Evolutionary conservation across 176 grass and related monocot species (phyloP).

Genomic region (Rhynchospora pubera): DNA sequence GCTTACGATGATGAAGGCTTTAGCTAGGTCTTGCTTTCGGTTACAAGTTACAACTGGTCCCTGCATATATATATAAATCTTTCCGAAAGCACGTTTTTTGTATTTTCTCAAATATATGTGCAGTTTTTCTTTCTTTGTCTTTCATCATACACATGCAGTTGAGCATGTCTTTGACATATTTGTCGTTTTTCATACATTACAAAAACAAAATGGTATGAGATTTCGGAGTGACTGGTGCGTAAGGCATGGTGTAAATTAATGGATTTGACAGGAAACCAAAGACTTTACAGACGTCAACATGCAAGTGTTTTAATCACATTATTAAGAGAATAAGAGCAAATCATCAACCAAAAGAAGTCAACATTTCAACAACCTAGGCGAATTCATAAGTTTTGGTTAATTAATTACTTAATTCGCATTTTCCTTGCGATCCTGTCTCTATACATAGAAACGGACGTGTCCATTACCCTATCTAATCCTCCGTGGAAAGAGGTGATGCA

Average conservation of each 20-base stretch:
- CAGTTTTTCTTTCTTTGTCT: not conserved
- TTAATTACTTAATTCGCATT: not conserved
- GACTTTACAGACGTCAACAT: too few relatives aligned
- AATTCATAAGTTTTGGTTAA: not conserved
- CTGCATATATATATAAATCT: not conserved
- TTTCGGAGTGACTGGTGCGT: too few relatives aligned
- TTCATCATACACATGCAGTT: not conserved
- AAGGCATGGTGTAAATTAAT: too few relatives aligned
- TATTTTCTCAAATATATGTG: not conserved
- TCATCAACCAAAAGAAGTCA: conserved; percentile 3
- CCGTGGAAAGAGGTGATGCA: not conserved
- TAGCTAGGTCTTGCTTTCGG: not conserved
- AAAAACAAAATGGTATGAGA: not conserved
- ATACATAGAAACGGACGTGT: not conserved
- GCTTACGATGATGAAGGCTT: not conserved
- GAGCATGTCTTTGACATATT: not conserved
- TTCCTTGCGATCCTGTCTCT: not conserved
- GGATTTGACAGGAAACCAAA: too few relatives aligned
- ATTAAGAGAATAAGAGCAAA: not conserved
- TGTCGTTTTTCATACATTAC: not conserved
- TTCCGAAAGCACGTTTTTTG: not conserved
- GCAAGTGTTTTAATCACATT: not conserved
- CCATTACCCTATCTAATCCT: not conserved
- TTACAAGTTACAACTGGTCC: not conserved
- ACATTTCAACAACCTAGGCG: conserved; percentile 4